phyloP scores from a whole-genome alignment of 2,329 filamentous ascomycete species.

The Trichoderma citrinoviride region DNA sequence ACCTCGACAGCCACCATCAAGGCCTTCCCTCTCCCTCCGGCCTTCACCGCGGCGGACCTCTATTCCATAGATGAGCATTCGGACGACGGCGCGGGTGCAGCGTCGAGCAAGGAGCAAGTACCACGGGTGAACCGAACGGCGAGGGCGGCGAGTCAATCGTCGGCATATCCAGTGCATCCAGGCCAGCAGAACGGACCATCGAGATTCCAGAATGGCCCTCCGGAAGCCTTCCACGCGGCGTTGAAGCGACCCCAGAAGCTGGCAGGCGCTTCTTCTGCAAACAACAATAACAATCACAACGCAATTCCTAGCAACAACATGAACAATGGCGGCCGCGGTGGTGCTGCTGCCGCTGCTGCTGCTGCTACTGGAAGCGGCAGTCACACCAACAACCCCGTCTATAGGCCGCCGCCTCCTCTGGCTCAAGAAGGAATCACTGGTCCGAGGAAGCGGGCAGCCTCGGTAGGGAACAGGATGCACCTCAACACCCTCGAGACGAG shows the following conservation, averaged over 20 bases:
- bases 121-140: conserved; percentile 12
- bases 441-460: conserved; percentile 30
- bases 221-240: conserved; percentile 27
- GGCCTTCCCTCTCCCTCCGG: conserved; percentile 16
- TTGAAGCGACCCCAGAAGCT: conserved; percentile 41
- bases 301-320: too few relatives aligned
- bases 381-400: conserved; percentile 1
- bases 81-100: not conserved
- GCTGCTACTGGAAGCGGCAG: not conserved
- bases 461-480: conserved; percentile 40
- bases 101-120: not conserved
- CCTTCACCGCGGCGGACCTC: conserved; percentile 15
- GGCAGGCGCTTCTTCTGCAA: conserved; percentile 26
- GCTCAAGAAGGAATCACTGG: conserved; percentile 30
- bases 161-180: conserved; percentile 34
- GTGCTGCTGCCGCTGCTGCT: not conserved
- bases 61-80: conserved; percentile 18
- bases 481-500: conserved; percentile 41
- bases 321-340: not conserved
- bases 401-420: conserved; percentile 30
- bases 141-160: conserved; percentile 25
- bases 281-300: not conserved
- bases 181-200: conserved; percentile 31
- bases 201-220: conserved; percentile 25
- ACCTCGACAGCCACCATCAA: conserved; percentile 18